Base-by-base conservation (phyloP, 164 flowering plant species). In the Berberis vulgaris region DNA sequence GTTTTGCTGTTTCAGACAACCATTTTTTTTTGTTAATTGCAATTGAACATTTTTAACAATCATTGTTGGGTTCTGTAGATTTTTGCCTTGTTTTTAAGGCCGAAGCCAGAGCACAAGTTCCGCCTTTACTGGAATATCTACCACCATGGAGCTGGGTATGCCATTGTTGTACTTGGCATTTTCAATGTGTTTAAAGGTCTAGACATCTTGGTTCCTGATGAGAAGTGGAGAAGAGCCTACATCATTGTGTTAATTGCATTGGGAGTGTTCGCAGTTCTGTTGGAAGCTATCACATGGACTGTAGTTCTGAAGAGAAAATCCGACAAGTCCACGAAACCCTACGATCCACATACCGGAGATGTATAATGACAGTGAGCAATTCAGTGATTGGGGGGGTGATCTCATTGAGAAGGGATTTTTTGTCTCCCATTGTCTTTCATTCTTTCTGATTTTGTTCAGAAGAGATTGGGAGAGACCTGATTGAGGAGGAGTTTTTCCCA, bases 121-220 rank as follows among this genome's bases (percentile, higher is more conserved):
- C 68, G 91, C 7, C 12, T 79, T 53, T 84, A 81, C 70, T 92
- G 98, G 98, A 87, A 83, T 43, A 44, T 84, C 64, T 91, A 87
- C 77, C 98, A 91, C 79, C 95, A 83, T 63, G 65, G 80, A 1
- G 38, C 85, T 12, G 98, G 98, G 13, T 89, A 87, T 58, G 9
- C 76, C 9, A 77, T 92, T 12, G 26, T 86, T n/a, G 45, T 87
- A 55, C 81, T 92, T 13, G 84, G 93, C 59, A 72, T 89, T 68
- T 26, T 84, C 71, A 92, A 92, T 63, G 80, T 89, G 41, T 85
- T 83, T 74, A 83, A 85, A 65, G 98, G 98, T n/a, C 61, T 87
- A 0, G 60, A 67, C 61, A 89, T 92, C 2, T 67, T 92, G 63
- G 45, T 63, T 1, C 95, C 91, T 2, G 82, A 12, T 1, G 54